Evolutionary conservation across 768 basidiomycete species (phyloP), one percentile per base, ranked within the genome.

Genomic region (Russula lepida): DNA sequence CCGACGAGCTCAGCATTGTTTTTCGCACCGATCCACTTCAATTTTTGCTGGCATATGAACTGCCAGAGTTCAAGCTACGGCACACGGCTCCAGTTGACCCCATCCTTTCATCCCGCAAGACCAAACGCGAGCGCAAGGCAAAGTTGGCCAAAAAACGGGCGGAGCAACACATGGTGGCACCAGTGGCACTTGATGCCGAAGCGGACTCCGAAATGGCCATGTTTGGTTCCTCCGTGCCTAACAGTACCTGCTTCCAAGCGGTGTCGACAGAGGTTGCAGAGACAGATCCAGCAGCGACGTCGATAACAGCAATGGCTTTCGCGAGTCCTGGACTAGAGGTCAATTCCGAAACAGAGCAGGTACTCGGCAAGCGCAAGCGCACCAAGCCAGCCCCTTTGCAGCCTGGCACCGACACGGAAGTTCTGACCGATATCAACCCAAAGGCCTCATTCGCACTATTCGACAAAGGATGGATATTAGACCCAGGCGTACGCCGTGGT

Each of bases 401-500:
- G 60, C 70, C 72, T 51, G 64, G 76, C 15, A 76, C 77, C 2
- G 69, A 77, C 2, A 81, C 85, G 4, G 78, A 80, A 27, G 74
- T 88, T 56, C 85, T 91, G 3, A 79, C 84, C n/a, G 77, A 84
- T 44, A 83, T 95, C 33, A 88, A 87, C 69, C 79, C 81, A 46
- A 80, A 82, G 57, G 81, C 81, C 46, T 86, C 85, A 21, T 97
- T 95, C 77, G 81, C 77, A 69, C 73, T 86, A 74, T 95, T 95
- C 74, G 86, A 97, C 60, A 76, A 78, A 25, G 93, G 93, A 0
- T 95, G 92, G 92, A 90, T 95, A 8, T 73, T 95, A 15, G 89
- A 91, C 25, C 76, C 83, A 2, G 89, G 87, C 35, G 81, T 84
- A 54, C 81, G 83, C 65, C 79, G 92, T 33, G 81, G 84, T 32